Evolutionary conservation across 768 basidiomycete genomes (phyloP).

Genomic region (Lactifluus pinguis): DNA sequence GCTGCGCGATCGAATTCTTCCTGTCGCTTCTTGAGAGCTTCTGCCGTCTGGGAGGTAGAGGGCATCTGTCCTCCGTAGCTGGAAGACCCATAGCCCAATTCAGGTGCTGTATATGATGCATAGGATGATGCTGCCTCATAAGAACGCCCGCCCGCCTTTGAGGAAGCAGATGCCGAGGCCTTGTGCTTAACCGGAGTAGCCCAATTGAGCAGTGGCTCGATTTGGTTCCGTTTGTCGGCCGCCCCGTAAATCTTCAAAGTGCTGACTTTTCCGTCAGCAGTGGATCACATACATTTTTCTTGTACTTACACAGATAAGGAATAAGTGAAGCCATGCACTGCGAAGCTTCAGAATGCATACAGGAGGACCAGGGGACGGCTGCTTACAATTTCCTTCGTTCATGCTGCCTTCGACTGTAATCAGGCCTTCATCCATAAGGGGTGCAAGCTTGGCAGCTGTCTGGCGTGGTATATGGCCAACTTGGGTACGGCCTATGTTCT

Average conservation of each 20-base stretch:
- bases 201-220: constrained; percentile 66
- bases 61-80: not conserved
- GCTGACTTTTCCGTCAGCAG: constrained; percentile 28
- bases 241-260: constrained; percentile 65
- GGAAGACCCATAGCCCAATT: not conserved
- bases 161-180: constrained; percentile 27
- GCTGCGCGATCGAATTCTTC: constrained; percentile 51
- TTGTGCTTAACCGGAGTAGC: constrained; percentile 64
- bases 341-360: constrained; percentile 3
- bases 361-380: not conserved
- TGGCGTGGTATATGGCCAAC: constrained; percentile 72
- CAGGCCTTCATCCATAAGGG: constrained; percentile 53
- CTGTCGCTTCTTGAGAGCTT: constrained; percentile 37
- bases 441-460: constrained; percentile 52
- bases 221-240: constrained; percentile 43
- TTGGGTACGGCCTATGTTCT: constrained; percentile 64
- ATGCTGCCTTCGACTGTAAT: constrained; percentile 67
- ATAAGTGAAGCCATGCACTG: constrained; percentile 41
- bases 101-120: not conserved
- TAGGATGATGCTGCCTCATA: no score
- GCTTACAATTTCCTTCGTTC: constrained; percentile 60
- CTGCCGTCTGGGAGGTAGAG: constrained; percentile 15
- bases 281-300: not conserved
- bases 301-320: constrained; percentile 51
- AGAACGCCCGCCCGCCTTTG: not conserved